Evolutionary conservation across 148 eudicot genomes (phyloP).

Genomic region (Suaeda aralocaspica): DNA sequence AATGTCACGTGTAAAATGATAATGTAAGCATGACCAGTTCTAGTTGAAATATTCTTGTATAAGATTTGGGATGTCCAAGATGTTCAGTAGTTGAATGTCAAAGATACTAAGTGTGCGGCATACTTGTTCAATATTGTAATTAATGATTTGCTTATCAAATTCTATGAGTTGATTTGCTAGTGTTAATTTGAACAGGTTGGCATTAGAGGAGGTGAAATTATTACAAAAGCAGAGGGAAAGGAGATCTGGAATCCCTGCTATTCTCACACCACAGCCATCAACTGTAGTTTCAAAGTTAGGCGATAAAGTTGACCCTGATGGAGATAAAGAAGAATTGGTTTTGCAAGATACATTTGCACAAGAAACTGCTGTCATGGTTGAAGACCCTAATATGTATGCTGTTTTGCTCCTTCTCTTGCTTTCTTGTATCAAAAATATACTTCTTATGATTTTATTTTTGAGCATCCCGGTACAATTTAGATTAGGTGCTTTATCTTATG

Average conservation of each 20-base stretch:
- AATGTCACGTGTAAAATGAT: no score
- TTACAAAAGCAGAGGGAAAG: conserved; percentile 86
- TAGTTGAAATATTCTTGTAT: no score
- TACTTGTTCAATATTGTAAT: background rate
- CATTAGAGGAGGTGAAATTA: conserved; percentile 84
- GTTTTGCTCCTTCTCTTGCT: background rate
- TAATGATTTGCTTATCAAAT: background rate
- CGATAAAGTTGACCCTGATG: conserved; percentile 60
- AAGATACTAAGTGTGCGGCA: background rate
- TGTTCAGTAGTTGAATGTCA: no score
- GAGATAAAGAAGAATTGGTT: conserved; percentile 91
- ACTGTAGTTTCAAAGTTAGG: conserved; percentile 36
- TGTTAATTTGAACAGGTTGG: conserved; percentile 43
- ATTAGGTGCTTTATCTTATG: background rate
- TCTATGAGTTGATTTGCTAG: conserved; percentile 1
- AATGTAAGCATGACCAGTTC: no score
- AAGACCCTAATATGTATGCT: conserved; percentile 88
- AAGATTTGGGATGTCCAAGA: no score
- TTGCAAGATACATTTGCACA: conserved; percentile 96
- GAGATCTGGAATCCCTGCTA: conserved; percentile 68
- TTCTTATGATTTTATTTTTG: background rate
- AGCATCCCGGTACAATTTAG: background rate
- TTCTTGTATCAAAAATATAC: background rate
- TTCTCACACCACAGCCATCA: conserved; percentile 32
- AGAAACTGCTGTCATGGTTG: conserved; percentile 98